Conservation (phyloP, 2,329 filamentous ascomycete genomes). For the Zarea fungicola region DNA sequence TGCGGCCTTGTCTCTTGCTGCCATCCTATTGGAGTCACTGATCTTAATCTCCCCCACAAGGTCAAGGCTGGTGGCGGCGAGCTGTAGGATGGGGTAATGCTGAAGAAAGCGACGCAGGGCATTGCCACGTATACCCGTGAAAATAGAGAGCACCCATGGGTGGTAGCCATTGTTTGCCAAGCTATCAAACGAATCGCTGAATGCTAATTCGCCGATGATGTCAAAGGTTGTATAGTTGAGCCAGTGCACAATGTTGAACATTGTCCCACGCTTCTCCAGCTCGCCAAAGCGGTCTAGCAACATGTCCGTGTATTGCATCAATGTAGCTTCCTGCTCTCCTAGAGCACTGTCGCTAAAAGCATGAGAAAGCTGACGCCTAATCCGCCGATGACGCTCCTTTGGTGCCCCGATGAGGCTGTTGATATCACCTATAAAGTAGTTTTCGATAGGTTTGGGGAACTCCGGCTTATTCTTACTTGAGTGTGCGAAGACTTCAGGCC, state of each 20-base stretch:
- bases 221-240: constrained; percentile 35
- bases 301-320: constrained; percentile 23
- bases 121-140: constrained; percentile 12
- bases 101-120: constrained; percentile 14
- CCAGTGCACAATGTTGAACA: constrained; percentile 28
- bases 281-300: constrained; percentile 20
- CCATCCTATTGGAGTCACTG: constrained; percentile 13
- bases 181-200: constrained; percentile 36
- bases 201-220: constrained; percentile 36
- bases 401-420: constrained; percentile 16
- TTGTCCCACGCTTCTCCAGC: constrained; percentile 11
- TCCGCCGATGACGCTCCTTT: constrained; percentile 17
- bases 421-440: constrained; percentile 13
- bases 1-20: constrained; percentile 20
- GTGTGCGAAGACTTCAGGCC: constrained; percentile 29
- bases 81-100: constrained; percentile 8
- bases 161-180: constrained; percentile 25
- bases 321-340: constrained; percentile 25
- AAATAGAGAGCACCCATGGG: constrained; percentile 22
- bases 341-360: constrained; percentile 28
- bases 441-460: constrained; percentile 9
- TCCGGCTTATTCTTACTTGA: constrained; percentile 17
- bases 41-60: not conserved
- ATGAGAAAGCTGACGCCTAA: constrained; percentile 22
- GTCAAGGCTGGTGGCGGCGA: not conserved